Conservation (phyloP, 345 rosid genomes). For the Gossypium ekmanianum region DNA sequence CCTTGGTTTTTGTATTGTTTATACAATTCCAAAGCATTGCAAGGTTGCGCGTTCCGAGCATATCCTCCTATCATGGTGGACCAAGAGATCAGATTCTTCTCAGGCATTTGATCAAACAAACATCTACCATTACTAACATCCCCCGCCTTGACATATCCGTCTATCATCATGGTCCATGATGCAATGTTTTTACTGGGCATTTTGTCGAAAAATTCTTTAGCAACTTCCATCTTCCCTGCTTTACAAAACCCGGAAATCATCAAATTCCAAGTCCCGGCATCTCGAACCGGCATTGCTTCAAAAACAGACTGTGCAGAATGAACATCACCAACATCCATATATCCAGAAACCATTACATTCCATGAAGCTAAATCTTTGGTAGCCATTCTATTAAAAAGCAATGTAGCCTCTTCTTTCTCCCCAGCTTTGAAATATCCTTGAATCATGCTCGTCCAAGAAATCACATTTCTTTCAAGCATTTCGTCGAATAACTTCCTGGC, state of each 20-base stretch:
- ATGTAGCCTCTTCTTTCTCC: conserved; percentile 27
- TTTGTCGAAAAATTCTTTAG: conserved; percentile 21
- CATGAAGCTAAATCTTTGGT: conserved; percentile 26
- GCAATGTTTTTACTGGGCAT: conserved; percentile 28
- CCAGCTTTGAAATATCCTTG: conserved; percentile 31
- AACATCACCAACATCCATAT: conserved; percentile 23
- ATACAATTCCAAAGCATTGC: conserved; percentile 31
- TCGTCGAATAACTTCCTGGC: conserved; percentile 24
- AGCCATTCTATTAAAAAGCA: conserved; percentile 31
- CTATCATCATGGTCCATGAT: conserved; percentile 35
- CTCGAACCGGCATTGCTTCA: conserved; percentile 23
- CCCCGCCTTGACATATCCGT: conserved; percentile 31
- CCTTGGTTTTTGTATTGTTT: conserved; percentile 19
- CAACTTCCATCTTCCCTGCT: conserved; percentile 24
- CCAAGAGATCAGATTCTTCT: conserved; percentile 30
- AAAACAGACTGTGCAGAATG: conserved; percentile 23
- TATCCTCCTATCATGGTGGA: conserved; percentile 33
- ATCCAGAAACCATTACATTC: conserved; percentile 31
- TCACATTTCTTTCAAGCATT: conserved; percentile 29
- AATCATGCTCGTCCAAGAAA: conserved; percentile 34
- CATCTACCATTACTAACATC: conserved; percentile 24
- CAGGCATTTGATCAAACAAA: conserved; percentile 33
- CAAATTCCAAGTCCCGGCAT: conserved; percentile 26
- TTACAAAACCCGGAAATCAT: conserved; percentile 32
- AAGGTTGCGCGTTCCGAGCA: conserved; percentile 31